Evolutionary conservation across 2,329 filamentous ascomycete genomes (phyloP).

Genomic region (Pyricularia grisea): DNA sequence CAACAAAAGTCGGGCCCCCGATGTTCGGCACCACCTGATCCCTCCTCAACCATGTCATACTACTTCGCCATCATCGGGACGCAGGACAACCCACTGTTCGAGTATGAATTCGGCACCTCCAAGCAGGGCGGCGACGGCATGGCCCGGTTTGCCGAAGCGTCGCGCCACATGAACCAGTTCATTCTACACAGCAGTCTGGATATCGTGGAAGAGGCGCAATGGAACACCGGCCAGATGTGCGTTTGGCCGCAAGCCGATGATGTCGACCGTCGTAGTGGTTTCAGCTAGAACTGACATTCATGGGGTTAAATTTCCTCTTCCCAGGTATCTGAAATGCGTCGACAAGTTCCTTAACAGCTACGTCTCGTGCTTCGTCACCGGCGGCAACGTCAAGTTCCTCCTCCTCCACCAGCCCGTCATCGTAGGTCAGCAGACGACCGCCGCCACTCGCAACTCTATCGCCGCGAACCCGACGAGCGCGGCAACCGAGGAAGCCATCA

Average conservation of each 20-base stretch:
- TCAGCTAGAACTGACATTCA: background rate
- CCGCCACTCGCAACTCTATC: constrained; percentile 46
- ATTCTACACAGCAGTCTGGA: constrained; percentile 90
- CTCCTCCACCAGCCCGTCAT: constrained; percentile 71
- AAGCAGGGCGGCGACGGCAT: constrained; percentile 92
- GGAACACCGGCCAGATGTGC: constrained; percentile 77
- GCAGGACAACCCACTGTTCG: constrained; percentile 91
- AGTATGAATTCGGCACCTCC: constrained; percentile 92
- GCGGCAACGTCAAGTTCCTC: constrained; percentile 86
- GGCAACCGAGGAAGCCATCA: constrained; percentile 90
- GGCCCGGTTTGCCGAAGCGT: constrained; percentile 78
- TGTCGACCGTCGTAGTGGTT: background rate
- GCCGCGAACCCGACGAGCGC: constrained; percentile 78
- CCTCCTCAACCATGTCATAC: constrained; percentile 66
- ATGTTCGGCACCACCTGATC: background rate
- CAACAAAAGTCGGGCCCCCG: background rate
- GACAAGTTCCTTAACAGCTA: constrained; percentile 96
- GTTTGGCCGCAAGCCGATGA: constrained; percentile 13
- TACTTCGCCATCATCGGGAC: constrained; percentile 97
- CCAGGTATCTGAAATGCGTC: constrained; percentile 89
- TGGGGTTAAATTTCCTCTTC: background rate
- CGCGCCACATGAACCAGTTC: constrained; percentile 93
- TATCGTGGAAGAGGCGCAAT: constrained; percentile 93
- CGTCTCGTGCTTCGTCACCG: constrained; percentile 90
- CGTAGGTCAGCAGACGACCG: constrained; percentile 20